These are phyloP conservation scores for Microbotryum silenes-acaulis DNA, from an alignment of 1,284 basidiomycete species.

Conservation along the genomic window DNA sequence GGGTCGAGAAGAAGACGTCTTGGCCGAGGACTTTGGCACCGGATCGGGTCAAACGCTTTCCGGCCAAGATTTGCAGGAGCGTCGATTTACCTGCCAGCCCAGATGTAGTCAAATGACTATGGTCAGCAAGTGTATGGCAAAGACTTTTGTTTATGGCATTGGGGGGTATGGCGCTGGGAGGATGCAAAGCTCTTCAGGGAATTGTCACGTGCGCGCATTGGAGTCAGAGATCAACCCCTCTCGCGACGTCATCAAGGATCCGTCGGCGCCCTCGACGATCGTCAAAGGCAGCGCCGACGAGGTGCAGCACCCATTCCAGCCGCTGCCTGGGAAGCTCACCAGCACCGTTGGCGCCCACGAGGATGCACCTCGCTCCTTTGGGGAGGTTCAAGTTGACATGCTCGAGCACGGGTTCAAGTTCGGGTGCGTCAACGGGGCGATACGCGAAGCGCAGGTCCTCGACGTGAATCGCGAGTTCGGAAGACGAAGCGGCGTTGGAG, in stretches of 20 bases:
- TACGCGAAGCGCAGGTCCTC: constrained; percentile 59
- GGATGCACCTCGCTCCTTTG: constrained; percentile 66
- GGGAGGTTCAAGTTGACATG: constrained; percentile 60
- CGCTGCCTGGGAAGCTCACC: constrained; percentile 46
- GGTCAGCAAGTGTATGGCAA: constrained; percentile 17
- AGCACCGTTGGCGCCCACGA: constrained; percentile 80
- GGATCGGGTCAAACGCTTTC: constrained; percentile 67
- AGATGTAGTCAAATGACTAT: background rate
- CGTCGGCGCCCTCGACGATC: background rate
- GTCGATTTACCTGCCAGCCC: constrained; percentile 76
- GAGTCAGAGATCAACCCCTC: no score
- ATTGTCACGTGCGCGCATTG: background rate
- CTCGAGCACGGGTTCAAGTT: constrained; percentile 43
- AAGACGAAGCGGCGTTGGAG: no score
- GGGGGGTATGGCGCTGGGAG: constrained; percentile 1
- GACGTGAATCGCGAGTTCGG: constrained; percentile 49
- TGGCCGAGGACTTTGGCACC: constrained; percentile 63
- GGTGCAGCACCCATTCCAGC: background rate
- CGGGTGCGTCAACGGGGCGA: constrained; percentile 36
- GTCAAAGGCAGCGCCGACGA: background rate
- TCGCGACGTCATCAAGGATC: background rate
- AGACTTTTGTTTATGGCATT: background rate
- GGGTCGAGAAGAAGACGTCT: constrained; percentile 68
- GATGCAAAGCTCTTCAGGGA: background rate
- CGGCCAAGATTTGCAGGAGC: constrained; percentile 84